Conservation (phyloP, 768 basidiomycete genomes). For the Amanita muscaria region DNA sequence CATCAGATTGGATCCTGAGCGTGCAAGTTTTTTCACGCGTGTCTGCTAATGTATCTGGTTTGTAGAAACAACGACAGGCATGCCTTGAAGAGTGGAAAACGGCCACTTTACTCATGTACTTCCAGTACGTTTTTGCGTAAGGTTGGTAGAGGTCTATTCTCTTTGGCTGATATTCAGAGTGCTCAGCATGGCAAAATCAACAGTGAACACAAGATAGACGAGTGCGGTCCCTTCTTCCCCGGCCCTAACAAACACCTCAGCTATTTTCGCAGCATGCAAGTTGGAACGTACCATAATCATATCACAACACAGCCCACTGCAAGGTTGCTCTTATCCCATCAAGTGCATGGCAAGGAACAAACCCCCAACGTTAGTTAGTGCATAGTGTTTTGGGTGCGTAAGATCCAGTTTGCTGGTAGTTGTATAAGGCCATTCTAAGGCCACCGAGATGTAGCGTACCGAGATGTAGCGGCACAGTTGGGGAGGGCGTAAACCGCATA, state of each 20-base stretch:
- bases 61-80: slow-evolving; percentile 95
- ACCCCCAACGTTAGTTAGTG: slow-evolving; percentile 25
- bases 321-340: slow-evolving; percentile 70
- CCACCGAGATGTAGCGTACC: slow-evolving; percentile 93
- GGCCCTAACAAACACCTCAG: slow-evolving; percentile 46
- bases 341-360: slow-evolving; percentile 77
- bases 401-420: slow-evolving; percentile 86
- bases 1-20: slow-evolving; percentile 63
- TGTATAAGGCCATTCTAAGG: slow-evolving; percentile 88
- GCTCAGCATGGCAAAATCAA: not conserved
- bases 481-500: slow-evolving; percentile 95
- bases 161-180: slow-evolving; percentile 56
- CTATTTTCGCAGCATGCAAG: not conserved
- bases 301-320: slow-evolving; percentile 86
- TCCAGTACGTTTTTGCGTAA: slow-evolving; percentile 71
- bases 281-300: slow-evolving; percentile 72
- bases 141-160: slow-evolving; percentile 75
- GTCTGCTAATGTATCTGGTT: slow-evolving; percentile 54
- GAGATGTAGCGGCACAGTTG: no score
- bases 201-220: no score
- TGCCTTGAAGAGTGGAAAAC: slow-evolving; percentile 36
- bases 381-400: slow-evolving; percentile 93
- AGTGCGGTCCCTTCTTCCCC: slow-evolving; percentile 59
- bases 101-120: slow-evolving; percentile 28
- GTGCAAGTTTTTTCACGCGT: slow-evolving; percentile 64